Evolutionary conservation across 2,329 filamentous ascomycete genomes (phyloP), one percentile per base, ranked within the genome.

Genomic region (Ophiostoma tasmaniense): DNA sequence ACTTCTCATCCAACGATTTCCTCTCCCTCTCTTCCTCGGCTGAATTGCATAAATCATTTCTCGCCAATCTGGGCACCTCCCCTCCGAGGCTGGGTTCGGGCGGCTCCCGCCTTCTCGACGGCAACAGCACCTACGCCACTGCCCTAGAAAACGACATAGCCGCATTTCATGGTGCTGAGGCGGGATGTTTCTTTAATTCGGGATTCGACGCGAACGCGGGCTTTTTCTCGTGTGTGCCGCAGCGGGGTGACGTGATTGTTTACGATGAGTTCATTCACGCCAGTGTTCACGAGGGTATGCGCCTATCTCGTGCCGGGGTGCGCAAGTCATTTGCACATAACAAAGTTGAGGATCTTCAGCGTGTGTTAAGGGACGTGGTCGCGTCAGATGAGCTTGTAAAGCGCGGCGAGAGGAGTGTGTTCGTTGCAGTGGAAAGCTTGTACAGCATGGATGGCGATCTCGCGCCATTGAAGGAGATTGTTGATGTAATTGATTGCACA

Each of bases 371-470:
- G 11, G 13, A 4, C 3, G 25, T 59, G 1, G 13, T 59, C 1
- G 55, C 20, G 11, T 28, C 3, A 71, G 73, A 75, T 14, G 89
- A 91, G 73, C 89, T 88, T 71, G 0, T 67, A 71, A 55, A 39
- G 28, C 22, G 17, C 0, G 84, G 84, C 0, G 70, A 74, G 1
- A 75, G 75, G 0, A 88, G 85, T 71, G 81, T 92, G 2, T 90
- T 92, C 72, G 76, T 92, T n/a, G 86, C 86, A 0, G 81, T 91
- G 0, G 90, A 92, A 73, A 85, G 84, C 0, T 80, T 92, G 0
- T 94, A 95, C 76, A 93, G 90, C 76, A 95, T 95, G 91, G 91
- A 94, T 67, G 91, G 91, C 0, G 90, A 93, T 73, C 78, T 91
- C 22, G 85, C 85, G 0, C 89, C 89, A 0, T 78, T 95, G 13